Base-by-base conservation (phyloP, 495 filamentous ascomycete genomes). In the Chlorociboria aeruginascens region DNA sequence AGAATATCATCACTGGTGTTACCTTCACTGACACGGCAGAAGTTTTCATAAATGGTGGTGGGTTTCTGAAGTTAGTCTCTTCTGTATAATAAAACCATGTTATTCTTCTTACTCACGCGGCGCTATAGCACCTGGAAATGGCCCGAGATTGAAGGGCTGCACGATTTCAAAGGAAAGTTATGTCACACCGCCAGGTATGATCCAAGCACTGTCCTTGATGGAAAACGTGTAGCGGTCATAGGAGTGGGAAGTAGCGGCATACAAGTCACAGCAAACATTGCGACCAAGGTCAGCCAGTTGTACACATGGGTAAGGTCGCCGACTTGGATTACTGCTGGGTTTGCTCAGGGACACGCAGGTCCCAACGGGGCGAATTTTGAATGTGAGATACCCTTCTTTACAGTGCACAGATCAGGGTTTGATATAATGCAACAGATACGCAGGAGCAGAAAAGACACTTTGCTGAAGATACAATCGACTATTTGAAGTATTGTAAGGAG, bases 51-150 rank as follows among this genome's bases (percentile, higher is more conserved):
- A 64, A 66, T 39, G 74, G 76, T 6, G 67, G 71, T 38, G 76
- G 76, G 6, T 62, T 71, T 45, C 73, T 79, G 60, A 79, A 77
- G n/a, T 76, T n/a, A n/a, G n/a, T n/a, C n/a, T n/a, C n/a, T n/a
- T n/a, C n/a, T n/a, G n/a, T n/a, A n/a, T n/a, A n/a, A n/a, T n/a
- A n/a, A n/a, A n/a, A n/a, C n/a, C n/a, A n/a, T n/a, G n/a, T n/a
- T n/a, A n/a, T n/a, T n/a, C n/a, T n/a, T n/a, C n/a, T n/a, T n/a
- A n/a, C n/a, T n/a, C n/a, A n/a, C n/a, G n/a, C n/a, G n/a, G n/a
- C n/a, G n/a, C n/a, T n/a, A n/a, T n/a, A n/a, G n/a, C n/a, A n/a
- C 32, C 14, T 32, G 63, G 40, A 43, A 28, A 30, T 43, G 40
- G 31, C 66, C 66, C 4, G 57, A 65, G 40, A 58, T 58, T 48